Evolutionary conservation across 2,329 filamentous ascomycete species (phyloP), one percentile per base, ranked within the genome.

Genomic region (Alternaria dauci): DNA sequence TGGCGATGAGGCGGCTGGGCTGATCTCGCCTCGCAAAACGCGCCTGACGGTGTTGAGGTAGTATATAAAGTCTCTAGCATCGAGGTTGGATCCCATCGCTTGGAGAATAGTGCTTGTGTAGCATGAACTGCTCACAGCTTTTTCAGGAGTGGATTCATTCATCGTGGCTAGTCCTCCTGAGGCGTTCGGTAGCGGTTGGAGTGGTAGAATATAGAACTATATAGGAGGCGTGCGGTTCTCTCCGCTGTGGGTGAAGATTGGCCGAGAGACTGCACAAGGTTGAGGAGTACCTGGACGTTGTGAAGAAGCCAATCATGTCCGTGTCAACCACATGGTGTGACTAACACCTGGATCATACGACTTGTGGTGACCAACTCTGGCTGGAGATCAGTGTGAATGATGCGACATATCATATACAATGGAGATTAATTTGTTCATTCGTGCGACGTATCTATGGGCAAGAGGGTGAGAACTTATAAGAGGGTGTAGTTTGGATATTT

Each of bases 311-410:
- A 39, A 18, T 2, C 5, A 39, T 39, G 8, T 18, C 12, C 16
- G n/a, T 39, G 8, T 7, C 36, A 18, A n/a, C 6, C 8, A 18
- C 9, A 9, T 18, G 16, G 3, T 4, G 16, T 39, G 36, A 39
- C 36, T 39, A 8, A 9, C 16, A 18, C 14, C 18, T 9, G 9
- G 7, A 30, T 9, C 28, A 30, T 6, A 34, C 32, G 14, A 36
- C 2, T 6, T 12, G 32, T 16, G 5, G 14, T 12, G 12, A 36
- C 32, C 2, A 36, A 16, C 5, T 14, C 14, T 14, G 32, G 14
- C 6, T 5, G 2, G 1, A 6, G 6, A 14, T 16, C 2, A 36
- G 14, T 14, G 2, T 16, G 11, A 36, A 11, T 36, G 0, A 1
- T 6, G 5, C 0, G 12, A 36, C 0, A 36, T 4, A 16, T 11